Conservation (phyloP, 2,329 filamentous ascomycete genomes). For the Xylaria hypoxylon region DNA sequence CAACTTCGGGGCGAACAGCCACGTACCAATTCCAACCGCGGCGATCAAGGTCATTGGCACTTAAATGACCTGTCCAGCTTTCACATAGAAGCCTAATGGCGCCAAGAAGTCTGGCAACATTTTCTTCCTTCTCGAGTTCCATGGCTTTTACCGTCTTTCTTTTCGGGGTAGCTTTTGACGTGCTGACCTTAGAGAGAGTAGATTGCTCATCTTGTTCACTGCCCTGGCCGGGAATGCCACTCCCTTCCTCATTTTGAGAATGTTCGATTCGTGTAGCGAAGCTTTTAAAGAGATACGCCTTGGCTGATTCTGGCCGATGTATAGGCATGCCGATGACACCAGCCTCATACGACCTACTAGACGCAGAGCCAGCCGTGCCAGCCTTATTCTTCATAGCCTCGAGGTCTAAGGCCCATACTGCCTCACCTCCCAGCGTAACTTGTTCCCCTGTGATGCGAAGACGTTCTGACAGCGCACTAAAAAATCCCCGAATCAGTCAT, state of each 20-base stretch:
- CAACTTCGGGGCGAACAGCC: conserved; percentile 79
- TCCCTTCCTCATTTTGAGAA: conserved; percentile 22
- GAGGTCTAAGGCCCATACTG: conserved; percentile 70
- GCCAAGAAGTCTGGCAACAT: conserved; percentile 75
- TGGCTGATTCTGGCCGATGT: conserved; percentile 77
- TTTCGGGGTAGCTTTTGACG: conserved; percentile 53
- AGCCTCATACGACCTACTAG: conserved; percentile 48
- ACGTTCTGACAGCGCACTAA: conserved; percentile 62
- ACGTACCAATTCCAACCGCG: conserved; percentile 87
- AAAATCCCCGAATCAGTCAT: conserved; percentile 18
- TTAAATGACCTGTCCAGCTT: conserved; percentile 78
- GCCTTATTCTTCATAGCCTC: conserved; percentile 61
- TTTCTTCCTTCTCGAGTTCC: conserved; percentile 73
- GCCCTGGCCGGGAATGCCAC: conserved; percentile 14
- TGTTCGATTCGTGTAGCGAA: conserved; percentile 63
- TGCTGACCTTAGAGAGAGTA: conserved; percentile 34
- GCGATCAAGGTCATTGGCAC: conserved; percentile 74
- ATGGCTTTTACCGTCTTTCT: conserved; percentile 65
- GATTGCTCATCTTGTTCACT: conserved; percentile 8
- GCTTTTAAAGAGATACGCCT: conserved; percentile 67
- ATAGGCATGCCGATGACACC: conserved; percentile 72
- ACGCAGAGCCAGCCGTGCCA: conserved; percentile 45
- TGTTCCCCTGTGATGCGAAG: conserved; percentile 57
- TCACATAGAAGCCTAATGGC: conserved; percentile 77
- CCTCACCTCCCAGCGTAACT: conserved; percentile 61